Evolutionary conservation across 345 rosid genomes (phyloP), one percentile per base, ranked within the genome.

Genomic region (Mercurialis annua): DNA sequence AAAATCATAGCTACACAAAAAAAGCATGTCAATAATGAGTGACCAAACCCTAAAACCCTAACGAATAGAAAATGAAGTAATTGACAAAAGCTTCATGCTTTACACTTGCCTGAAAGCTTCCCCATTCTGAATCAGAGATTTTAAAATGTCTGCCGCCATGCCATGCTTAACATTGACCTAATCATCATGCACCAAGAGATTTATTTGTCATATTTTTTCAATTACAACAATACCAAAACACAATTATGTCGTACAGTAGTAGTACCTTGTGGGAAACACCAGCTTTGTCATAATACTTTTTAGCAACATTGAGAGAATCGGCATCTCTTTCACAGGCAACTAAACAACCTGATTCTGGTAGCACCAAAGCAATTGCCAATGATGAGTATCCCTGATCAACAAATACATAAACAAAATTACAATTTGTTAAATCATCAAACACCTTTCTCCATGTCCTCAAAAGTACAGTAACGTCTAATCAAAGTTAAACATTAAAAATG

Each of bases 321-420:
- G 78, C 83, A 74, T 90, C 98, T 70, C 92, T 87, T 74, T 93
- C 98, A 75, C 97, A 88, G 33, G 98, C 92, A 83, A 90, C 92
- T 52, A 93, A 77, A 81, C 76, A 66, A 63, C 96, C 97, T 0
- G 92, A 84, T 74, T 87, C 90, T 0, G 96, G 94, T 34, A 93
- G 73, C 58, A 48, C 92, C 65, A 90, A 82, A 48, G 97, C 98
- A 76, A 93, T 66, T 52, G 98, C 92, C 86, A 93, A 76, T 5
- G 98, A 93, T 16, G 98, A 90, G 81, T 88, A 90, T 24, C 97
- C 98, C 98, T 90, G 72, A 62, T 54, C 40, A 31, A 24, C 11
- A 55, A 51, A 6, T 0, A 43, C 29, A 14, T 4, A 24, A 31
- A 55, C 6, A 47, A 6, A 57, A 70, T 59, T 43, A 49, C 9